phyloP scores from a whole-genome alignment of 2,329 filamentous ascomycete species.

The Calonectria honghensis region DNA sequence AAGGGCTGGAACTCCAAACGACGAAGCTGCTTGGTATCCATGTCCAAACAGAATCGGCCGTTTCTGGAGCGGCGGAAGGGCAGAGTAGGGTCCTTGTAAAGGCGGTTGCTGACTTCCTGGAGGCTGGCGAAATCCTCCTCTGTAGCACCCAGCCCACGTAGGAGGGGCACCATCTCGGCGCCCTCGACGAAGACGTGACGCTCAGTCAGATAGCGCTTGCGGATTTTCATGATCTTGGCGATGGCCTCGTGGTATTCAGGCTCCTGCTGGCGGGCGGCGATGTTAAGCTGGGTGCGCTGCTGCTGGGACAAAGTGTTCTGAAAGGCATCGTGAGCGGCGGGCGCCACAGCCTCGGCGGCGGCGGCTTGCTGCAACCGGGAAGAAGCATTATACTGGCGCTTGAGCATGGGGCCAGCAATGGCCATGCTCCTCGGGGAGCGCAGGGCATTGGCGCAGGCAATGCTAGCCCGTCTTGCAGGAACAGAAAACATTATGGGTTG shows the following conservation, averaged over 20 bases:
- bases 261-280: constrained; percentile 31
- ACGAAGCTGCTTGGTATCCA: constrained; percentile 48
- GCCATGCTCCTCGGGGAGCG: constrained; percentile 28
- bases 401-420: constrained; percentile 22
- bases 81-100: constrained; percentile 52
- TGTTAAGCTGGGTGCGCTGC: constrained; percentile 27
- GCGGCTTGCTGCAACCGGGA: constrained; percentile 10
- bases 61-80: constrained; percentile 51
- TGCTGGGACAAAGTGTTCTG: background rate
- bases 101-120: constrained; percentile 49
- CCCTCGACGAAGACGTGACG: constrained; percentile 52
- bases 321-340: constrained; percentile 26
- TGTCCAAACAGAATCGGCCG: constrained; percentile 54
- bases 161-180: constrained; percentile 51
- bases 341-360: constrained; percentile 28
- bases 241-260: constrained; percentile 50
- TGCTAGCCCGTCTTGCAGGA: constrained; percentile 29
- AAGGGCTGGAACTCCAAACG: constrained; percentile 55
- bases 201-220: constrained; percentile 46
- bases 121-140: constrained; percentile 52
- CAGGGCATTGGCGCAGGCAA: constrained; percentile 24
- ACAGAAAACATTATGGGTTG: constrained; percentile 33
- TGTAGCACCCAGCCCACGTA: constrained; percentile 49
- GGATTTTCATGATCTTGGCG: constrained; percentile 48
- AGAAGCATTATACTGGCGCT: constrained; percentile 32